Base-by-base conservation (phyloP, 2,329 filamentous ascomycete genomes). In the Xylaria sp. region DNA sequence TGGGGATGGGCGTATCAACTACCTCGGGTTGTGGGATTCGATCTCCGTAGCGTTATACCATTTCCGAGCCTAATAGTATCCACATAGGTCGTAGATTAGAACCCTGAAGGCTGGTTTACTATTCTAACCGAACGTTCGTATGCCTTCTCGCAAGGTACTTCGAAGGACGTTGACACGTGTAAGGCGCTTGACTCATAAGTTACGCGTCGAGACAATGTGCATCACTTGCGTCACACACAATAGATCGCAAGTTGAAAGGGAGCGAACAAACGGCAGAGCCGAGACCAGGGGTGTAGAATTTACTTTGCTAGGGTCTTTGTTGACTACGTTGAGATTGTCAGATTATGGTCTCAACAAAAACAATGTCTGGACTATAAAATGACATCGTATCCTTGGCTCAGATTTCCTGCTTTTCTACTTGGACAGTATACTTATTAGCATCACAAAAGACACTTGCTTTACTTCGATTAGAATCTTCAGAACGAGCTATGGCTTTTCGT, bases 401-500 rank as follows among this genome's bases (percentile, higher is more conserved):
- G 6, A 2, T 56, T 11, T 31, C n/a, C 15, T 56, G 20, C 2
- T 11, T 15, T 36, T 63, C 23, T 11, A 36, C 28, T 17, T 46
- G 38, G 1, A 23, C 20, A 63, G 5, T 17, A 36, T 33, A 63
- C 17, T 6, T 40, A 15, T 54, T 56, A 49, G 17, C 42, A 48
- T 49, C 10, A 56, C 6, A 56, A n/a, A 13, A 13, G 6, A 20
- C 3, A 44, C 11, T 53, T 57, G 3, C 36, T 46, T 5, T n/a
- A 31, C n/a, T 46, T 61, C 15, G 4, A 28, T 23, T 23, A 3
- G 15, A 33, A 20, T 4, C 0, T 20, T 31, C 20, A 17, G 10
- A 28, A 44, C 40, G 11, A 51, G 10, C 2, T 4, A 68, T 68
- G 65, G 6, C 61, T 33, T 73, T 74, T 63, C 69, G 71, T 6